phyloP scores from a whole-genome alignment of 2,329 filamentous ascomycete genomes.

The Fusarium pseudoanthophilum region DNA sequence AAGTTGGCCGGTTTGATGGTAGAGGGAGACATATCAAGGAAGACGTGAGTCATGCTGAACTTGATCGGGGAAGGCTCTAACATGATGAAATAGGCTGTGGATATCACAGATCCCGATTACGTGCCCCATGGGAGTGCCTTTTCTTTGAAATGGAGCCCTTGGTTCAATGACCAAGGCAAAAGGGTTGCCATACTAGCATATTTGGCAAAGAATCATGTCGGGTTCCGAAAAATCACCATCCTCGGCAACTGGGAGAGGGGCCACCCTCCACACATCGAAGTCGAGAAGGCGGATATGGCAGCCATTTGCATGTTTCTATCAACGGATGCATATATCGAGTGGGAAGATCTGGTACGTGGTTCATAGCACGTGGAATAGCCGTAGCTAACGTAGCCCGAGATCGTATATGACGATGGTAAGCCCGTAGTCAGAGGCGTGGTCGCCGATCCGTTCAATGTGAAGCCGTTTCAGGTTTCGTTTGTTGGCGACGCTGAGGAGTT shows the following conservation, averaged over 20 bases:
- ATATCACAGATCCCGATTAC: constrained; percentile 59
- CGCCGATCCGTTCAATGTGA: constrained; percentile 61
- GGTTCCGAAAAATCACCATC: constrained; percentile 63
- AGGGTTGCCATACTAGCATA: constrained; percentile 61
- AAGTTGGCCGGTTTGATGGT: constrained; percentile 61
- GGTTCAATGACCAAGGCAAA: constrained; percentile 52
- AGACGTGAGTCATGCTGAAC: constrained; percentile 32
- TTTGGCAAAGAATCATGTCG: constrained; percentile 62
- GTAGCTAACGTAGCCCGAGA: constrained; percentile 45
- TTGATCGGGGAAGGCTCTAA: constrained; percentile 9
- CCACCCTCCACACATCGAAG: constrained; percentile 50
- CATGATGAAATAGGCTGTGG: constrained; percentile 38
- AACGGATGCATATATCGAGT: constrained; percentile 65
- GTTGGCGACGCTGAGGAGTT: constrained; percentile 39
- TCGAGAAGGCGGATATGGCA: constrained; percentile 55
- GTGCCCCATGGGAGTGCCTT: constrained; percentile 61
- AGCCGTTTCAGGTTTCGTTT: constrained; percentile 63
- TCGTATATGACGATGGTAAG: constrained; percentile 54
- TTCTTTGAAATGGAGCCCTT: constrained; percentile 65
- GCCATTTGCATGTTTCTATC: constrained; percentile 63
- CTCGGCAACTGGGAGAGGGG: constrained; percentile 49
- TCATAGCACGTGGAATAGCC: rapidly evolving
- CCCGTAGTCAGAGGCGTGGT: constrained; percentile 64
- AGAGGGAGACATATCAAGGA: constrained; percentile 57
- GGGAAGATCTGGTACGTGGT: constrained; percentile 61